Conservation (phyloP, 371 early-diverging fungal species). For the Mortierella sp. region DNA sequence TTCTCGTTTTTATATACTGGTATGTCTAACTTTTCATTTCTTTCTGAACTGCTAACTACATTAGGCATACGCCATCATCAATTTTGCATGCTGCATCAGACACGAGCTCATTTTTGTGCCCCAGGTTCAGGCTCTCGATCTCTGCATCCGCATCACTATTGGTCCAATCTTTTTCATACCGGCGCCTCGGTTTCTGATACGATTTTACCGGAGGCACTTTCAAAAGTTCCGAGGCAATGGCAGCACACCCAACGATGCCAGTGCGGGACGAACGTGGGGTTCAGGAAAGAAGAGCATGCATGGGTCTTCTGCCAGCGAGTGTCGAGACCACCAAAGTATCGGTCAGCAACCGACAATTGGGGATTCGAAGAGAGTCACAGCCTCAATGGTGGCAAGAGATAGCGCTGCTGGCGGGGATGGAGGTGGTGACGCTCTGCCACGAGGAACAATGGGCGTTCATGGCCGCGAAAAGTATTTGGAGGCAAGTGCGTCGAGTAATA, state of each 20-base stretch:
- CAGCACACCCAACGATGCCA: neutral
- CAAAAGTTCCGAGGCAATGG: neutral
- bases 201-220: constrained; percentile 17
- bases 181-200: constrained; percentile 9
- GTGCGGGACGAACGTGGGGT: neutral
- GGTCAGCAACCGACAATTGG: neutral
- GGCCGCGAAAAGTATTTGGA: neutral
- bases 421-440: too few relatives aligned
- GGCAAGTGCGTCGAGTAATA: neutral
- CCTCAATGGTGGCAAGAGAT: neutral
- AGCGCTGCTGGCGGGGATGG: neutral
- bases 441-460: neutral
- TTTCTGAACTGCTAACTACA: neutral
- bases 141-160: constrained; percentile 36
- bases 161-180: constrained; percentile 46
- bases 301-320: neutral
- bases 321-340: neutral
- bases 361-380: neutral
- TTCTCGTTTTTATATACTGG: too few relatives aligned
- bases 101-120: constrained; percentile 18
- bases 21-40: too few relatives aligned
- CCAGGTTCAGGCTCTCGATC: constrained; percentile 31
- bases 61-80: constrained; percentile 24
- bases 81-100: constrained; percentile 15
- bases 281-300: neutral